These are phyloP conservation scores for Globisporangium yorkense DNA, from an alignment of 352 stramenopile species.

Conservation along the genomic window DNA sequence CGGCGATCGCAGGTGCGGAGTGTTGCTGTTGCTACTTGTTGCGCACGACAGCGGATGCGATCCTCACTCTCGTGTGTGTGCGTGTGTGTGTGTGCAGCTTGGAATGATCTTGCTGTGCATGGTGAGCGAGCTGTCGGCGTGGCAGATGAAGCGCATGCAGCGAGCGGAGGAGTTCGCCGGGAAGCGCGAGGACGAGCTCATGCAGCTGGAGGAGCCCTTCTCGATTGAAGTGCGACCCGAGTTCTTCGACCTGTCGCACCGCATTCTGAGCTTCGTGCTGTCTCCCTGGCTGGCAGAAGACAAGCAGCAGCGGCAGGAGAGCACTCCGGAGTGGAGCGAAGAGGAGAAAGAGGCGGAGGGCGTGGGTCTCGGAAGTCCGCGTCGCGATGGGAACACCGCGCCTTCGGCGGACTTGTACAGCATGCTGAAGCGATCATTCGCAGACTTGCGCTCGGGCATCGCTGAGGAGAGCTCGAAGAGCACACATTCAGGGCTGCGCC, in stretches of 20 bases:
- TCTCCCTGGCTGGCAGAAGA: slow-evolving; percentile 37
- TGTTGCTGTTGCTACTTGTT: background rate
- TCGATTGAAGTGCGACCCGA: slow-evolving; percentile 75
- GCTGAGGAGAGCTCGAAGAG: background rate
- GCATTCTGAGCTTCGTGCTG: slow-evolving; percentile 50
- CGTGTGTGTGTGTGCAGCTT: slow-evolving; percentile 26
- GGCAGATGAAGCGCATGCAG: slow-evolving; percentile 89
- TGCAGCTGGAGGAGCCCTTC: slow-evolving; percentile 76
- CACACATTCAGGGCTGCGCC: background rate
- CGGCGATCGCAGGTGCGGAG: slow-evolving; percentile 63
- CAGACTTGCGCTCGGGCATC: slow-evolving; percentile 7
- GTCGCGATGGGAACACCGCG: background rate
- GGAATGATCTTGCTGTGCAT: slow-evolving; percentile 68
- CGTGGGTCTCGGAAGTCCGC: background rate
- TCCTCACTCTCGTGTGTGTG: background rate
- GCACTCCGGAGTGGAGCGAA: slow-evolving; percentile 15
- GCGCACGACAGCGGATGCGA: background rate
- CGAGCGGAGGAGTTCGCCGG: slow-evolving; percentile 64
- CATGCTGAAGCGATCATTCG: slow-evolving; percentile 14
- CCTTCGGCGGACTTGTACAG: slow-evolving; percentile 11
- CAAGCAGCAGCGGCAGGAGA: background rate
- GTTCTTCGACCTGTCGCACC: slow-evolving; percentile 70
- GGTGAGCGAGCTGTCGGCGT: slow-evolving; percentile 72
- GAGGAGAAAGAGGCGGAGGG: slow-evolving; percentile 18
- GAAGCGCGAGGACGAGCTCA: slow-evolving; percentile 63